These are phyloP conservation scores for Rhododendron simsii DNA, from an alignment of 148 eudicot species.

Conservation along the genomic window DNA sequence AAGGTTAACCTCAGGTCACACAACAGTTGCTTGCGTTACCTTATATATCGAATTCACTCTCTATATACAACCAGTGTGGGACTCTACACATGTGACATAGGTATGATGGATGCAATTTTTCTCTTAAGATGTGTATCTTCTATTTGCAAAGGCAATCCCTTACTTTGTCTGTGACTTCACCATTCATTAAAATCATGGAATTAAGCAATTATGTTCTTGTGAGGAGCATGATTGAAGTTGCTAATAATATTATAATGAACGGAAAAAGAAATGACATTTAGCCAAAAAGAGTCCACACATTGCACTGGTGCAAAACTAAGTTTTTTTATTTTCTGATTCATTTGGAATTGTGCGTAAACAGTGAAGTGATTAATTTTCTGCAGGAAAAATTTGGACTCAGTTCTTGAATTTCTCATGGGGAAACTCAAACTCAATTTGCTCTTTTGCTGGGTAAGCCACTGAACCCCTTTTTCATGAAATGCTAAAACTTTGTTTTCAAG, in stretches of 20 bases:
- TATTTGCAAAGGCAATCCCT: background rate
- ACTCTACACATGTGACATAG: background rate
- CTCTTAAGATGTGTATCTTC: background rate
- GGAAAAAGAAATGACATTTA: background rate
- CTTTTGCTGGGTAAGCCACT: conserved; percentile 69
- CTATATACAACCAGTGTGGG: too few species aligned
- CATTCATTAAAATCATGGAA: background rate
- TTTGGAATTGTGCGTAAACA: background rate
- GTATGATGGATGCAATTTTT: background rate
- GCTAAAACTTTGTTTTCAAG: background rate
- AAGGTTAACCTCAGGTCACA: too few species aligned
- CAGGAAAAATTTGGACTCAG: conserved; percentile 52
- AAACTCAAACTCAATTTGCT: conserved; percentile 32
- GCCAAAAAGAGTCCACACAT: background rate
- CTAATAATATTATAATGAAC: background rate
- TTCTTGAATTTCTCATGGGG: conserved; percentile 61
- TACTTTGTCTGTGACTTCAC: background rate
- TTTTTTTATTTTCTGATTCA: background rate
- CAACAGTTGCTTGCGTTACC: too few species aligned
- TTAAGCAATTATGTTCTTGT: background rate
- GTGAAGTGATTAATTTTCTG: conserved; percentile 13
- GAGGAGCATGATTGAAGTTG: background rate
- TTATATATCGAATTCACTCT: too few species aligned
- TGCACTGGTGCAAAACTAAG: background rate
- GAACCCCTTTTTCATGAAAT: background rate